Evolutionary conservation across 2,329 filamentous ascomycete species (phyloP).

Genomic region (Pseudogymnoascus destructans): DNA sequence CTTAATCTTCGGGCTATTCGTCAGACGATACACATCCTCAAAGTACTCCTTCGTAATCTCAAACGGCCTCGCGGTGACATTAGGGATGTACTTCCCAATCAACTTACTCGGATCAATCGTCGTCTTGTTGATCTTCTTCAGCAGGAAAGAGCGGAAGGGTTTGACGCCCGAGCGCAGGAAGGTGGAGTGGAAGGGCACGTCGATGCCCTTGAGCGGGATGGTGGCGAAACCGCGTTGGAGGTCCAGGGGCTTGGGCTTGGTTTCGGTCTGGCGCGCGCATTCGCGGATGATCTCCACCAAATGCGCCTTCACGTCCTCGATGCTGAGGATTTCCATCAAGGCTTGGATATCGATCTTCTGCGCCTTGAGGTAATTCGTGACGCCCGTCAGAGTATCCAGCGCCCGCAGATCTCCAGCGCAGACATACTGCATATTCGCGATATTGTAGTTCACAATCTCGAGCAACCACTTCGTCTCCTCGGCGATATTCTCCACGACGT

Average conservation of each 20-base stretch:
- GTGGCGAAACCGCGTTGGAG: constrained; percentile 93
- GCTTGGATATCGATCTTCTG: constrained; percentile 96
- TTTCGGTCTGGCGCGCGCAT: constrained; percentile 73
- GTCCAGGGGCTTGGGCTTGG: constrained; percentile 78
- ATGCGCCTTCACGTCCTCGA: constrained; percentile 85
- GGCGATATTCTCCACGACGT: constrained; percentile 88
- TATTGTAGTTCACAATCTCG: constrained; percentile 97
- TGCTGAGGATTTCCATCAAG: constrained; percentile 70
- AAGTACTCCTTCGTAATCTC: constrained; percentile 97
- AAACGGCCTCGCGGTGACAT: constrained; percentile 93
- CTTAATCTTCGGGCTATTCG: constrained; percentile 42
- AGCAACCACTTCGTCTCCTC: constrained; percentile 91
- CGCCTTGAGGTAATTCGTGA: constrained; percentile 89
- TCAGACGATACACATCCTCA: constrained; percentile 93
- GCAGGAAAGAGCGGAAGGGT: constrained; percentile 93
- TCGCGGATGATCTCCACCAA: constrained; percentile 83
- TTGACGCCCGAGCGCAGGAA: constrained; percentile 97
- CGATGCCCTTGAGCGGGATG: constrained; percentile 91
- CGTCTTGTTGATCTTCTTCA: constrained; percentile 99
- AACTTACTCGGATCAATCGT: constrained; percentile 95
- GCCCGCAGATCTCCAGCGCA: constrained; percentile 58
- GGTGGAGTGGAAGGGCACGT: constrained; percentile 98
- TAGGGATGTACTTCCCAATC: constrained; percentile 97
- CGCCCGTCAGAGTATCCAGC: constrained; percentile 49
- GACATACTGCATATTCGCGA: constrained; percentile 64